Percentiles rank a stretch among this genome's conserved stretches.
These are phyloP conservation scores for Wickerhamomyces hampshirensis DNA, from an alignment of 805 yeast genomes.

Conservation along the genomic window DNA sequence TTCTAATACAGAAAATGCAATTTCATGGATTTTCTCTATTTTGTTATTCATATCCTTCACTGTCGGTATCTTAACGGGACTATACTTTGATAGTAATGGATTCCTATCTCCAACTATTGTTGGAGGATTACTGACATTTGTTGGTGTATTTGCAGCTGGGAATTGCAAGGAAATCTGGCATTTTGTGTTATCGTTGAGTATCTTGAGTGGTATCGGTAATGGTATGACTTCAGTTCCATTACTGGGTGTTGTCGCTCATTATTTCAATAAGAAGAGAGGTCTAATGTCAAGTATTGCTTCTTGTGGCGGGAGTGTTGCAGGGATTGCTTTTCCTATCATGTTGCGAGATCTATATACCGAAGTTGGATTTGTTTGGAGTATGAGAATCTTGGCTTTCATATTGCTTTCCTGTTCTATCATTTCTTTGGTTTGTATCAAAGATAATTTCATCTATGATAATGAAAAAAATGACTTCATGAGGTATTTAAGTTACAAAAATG, in stretches of 20 bases:
- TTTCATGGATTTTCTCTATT: slow-evolving; percentile 64
- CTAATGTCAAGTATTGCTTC: slow-evolving; percentile 43
- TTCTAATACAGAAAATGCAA: slow-evolving; percentile 37
- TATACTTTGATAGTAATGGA: slow-evolving; percentile 52
- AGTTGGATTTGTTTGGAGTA: slow-evolving; percentile 53
- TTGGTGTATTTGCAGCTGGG: slow-evolving; percentile 48
- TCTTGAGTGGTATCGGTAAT: slow-evolving; percentile 53
- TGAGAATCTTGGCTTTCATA: slow-evolving; percentile 45
- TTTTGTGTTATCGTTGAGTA: slow-evolving; percentile 51
- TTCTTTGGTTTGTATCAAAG: slow-evolving; percentile 32
- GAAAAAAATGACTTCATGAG: slow-evolving; percentile 10
- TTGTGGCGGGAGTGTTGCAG: slow-evolving; percentile 50
- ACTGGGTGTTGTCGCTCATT: slow-evolving; percentile 57
- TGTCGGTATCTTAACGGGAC: slow-evolving; percentile 49
- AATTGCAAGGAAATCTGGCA: slow-evolving; percentile 48
- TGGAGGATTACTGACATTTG: slow-evolving; percentile 38
- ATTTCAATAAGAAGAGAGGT: slow-evolving; percentile 56
- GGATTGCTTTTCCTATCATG: slow-evolving; percentile 48
- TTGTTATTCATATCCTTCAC: slow-evolving; percentile 44
- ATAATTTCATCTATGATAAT: slow-evolving; percentile 27
- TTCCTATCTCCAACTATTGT: slow-evolving; percentile 34
- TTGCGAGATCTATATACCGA: slow-evolving; percentile 39
- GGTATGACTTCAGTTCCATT: slow-evolving; percentile 54
- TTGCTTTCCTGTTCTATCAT: slow-evolving; percentile 30
- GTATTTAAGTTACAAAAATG: slow-evolving; percentile 20